These are phyloP conservation scores for Heterobasidion irregulare DNA, from an alignment of 1,284 basidiomycete species.

Conservation along the genomic window DNA sequence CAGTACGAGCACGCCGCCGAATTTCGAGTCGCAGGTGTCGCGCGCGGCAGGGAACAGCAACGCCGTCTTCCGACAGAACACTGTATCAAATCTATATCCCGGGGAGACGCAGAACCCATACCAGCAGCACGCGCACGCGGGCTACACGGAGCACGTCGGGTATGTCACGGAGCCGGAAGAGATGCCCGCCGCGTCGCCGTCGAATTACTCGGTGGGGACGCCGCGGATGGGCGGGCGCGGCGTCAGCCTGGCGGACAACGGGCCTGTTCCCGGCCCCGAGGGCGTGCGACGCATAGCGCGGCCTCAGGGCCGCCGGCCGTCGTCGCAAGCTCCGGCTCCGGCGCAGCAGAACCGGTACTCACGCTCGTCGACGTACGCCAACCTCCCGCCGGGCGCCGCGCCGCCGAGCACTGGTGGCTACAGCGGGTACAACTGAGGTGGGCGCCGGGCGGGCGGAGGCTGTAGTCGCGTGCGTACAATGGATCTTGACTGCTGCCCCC, in stretches of 20 bases:
- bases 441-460: neutral
- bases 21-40: conserved; percentile 35
- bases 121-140: conserved; percentile 23
- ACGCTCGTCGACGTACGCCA: conserved; percentile 32
- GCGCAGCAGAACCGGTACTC: conserved; percentile 63
- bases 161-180: conserved; percentile 30
- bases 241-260: conserved; percentile 68
- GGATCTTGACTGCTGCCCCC: too few species aligned
- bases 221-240: conserved; percentile 35
- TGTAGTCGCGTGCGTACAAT: neutral
- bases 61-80: conserved; percentile 32
- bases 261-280: conserved; percentile 70
- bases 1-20: conserved; percentile 12
- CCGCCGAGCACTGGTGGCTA: conserved; percentile 31
- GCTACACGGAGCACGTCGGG: conserved; percentile 28
- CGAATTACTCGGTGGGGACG: conserved; percentile 3
- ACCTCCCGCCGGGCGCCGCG: conserved; percentile 68
- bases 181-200: conserved; percentile 3
- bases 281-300: conserved; percentile 67
- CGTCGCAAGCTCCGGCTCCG: conserved; percentile 41
- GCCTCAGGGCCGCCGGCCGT: conserved; percentile 38
- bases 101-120: conserved; percentile 50
- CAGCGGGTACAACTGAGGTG: neutral
- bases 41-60: conserved; percentile 28
- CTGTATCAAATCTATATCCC: conserved; percentile 29